A percentile compares a stretch with the other conserved stretches of the same genome.
Conservation (phyloP, 768 basidiomycete genomes). For the Tricholoma matsutake region DNA sequence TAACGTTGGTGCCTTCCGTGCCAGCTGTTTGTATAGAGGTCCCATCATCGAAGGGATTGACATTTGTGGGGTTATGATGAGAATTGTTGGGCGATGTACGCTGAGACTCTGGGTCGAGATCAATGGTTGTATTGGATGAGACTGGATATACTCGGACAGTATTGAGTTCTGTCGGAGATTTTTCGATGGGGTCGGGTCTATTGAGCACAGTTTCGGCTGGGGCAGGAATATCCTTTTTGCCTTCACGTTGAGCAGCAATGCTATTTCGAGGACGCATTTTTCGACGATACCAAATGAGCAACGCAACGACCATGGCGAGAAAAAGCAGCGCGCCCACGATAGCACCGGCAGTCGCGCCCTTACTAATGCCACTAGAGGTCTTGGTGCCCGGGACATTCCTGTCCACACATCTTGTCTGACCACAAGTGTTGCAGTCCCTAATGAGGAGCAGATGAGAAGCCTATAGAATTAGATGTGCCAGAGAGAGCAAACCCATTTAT, state of each 20-base stretch:
- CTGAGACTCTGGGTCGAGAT: conserved; percentile 55
- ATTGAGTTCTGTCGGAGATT: conserved; percentile 38
- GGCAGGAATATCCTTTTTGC: conserved; percentile 63
- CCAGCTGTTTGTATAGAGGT: conserved; percentile 83
- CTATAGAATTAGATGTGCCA: neutral
- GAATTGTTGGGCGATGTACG: conserved; percentile 29
- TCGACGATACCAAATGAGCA: conserved; percentile 67
- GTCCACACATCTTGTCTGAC: conserved; percentile 49
- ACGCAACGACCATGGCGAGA: conserved; percentile 45
- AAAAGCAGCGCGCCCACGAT: conserved; percentile 64
- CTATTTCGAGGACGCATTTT: conserved; percentile 42
- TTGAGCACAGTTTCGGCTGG: conserved; percentile 76
- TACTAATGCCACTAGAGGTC: conserved; percentile 45
- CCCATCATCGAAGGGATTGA: conserved; percentile 74
- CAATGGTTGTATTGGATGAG: conserved; percentile 50
- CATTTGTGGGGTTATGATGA: conserved; percentile 31
- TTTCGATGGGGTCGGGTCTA: conserved; percentile 79
- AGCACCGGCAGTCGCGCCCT: conserved; percentile 73
- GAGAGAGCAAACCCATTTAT: conserved; percentile 50
- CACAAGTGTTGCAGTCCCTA: conserved; percentile 61
- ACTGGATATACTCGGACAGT: conserved; percentile 48
- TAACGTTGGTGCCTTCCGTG: conserved; percentile 80
- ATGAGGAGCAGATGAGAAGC: conserved; percentile 6
- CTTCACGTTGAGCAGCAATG: conserved; percentile 31
- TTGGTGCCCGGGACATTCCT: conserved; percentile 18